Base-by-base conservation (phyloP, 257 asterid species). In the Vinca minor region DNA sequence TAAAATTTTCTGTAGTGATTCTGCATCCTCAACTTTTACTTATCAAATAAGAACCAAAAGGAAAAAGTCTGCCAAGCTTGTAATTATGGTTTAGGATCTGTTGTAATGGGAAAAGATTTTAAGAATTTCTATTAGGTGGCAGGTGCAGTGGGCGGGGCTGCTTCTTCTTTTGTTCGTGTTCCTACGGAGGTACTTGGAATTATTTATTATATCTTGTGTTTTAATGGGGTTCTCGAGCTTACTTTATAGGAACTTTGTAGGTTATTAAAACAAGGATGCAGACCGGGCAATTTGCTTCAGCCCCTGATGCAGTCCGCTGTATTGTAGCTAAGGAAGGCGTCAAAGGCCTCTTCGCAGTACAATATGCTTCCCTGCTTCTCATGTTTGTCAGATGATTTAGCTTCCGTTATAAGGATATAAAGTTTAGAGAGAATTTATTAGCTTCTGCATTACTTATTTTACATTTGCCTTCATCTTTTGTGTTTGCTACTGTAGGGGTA, bases 211-310 rank as follows among this genome's bases (percentile, higher is more conserved):
- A 8, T 39, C 14, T 36, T 20, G 48, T 9, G 39, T 48, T 66
- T 65, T 54, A 44, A n/a, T 12, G 44, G 47, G 53, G 46, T 28
- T 66, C 63, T 25, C 15, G 8, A 26, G 39, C 64, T 69, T 31
- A 41, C 64, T 66, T 12, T 71, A 54, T 50, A 39, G 47, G 64
- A 53, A 61, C 44, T 46, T 14, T 32, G 13, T 74, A 85, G 89
- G 94, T 85, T 63, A 78, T 85, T 57, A 85, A 85, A 80, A 89
- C 83, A 65, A 68, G 94, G 79, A 83, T 85, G 82, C 94, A 85
- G 78, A 85, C 71, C 0, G 79, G 83, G 13, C 87, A 85, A 68
- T 85, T 85, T 79, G 75, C 71, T 64, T 81, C 94, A 57, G 79
- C 86, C 59, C 86, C 89, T 14, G 79, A 81, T 63, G 94, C 90